phyloP scores from a whole-genome alignment of 768 basidiomycete genomes.

The Trametes maxima region DNA sequence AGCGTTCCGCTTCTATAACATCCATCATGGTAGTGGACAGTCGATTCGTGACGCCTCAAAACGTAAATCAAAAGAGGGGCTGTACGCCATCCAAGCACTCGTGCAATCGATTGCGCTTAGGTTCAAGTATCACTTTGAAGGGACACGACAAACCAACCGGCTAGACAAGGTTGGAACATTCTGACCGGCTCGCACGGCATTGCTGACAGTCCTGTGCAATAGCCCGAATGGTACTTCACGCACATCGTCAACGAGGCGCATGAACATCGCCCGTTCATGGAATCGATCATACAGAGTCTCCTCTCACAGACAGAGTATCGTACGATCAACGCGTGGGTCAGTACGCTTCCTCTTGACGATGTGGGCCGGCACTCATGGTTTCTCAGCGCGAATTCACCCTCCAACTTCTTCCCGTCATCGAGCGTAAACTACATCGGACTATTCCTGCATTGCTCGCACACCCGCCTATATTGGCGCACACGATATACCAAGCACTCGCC shows the following conservation, averaged over 20 bases:
- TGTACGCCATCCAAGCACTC: slow-evolving; percentile 86
- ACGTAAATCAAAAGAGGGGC: slow-evolving; percentile 47
- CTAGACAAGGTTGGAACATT: slow-evolving; percentile 74
- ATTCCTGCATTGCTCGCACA: slow-evolving; percentile 73
- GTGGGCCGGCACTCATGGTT: background rate
- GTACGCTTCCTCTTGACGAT: slow-evolving; percentile 21
- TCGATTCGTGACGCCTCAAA: slow-evolving; percentile 39
- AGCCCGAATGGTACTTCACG: slow-evolving; percentile 98
- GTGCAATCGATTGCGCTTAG: slow-evolving; percentile 81
- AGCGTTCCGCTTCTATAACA: background rate
- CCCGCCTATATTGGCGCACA: slow-evolving; percentile 90
- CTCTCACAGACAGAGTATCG: slow-evolving; percentile 64
- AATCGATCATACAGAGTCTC: slow-evolving; percentile 69
- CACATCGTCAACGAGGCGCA: slow-evolving; percentile 87
- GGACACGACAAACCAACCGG: slow-evolving; percentile 82
- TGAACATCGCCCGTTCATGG: slow-evolving; percentile 84
- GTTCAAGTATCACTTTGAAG: slow-evolving; percentile 96
- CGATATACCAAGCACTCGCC: slow-evolving; percentile 86
- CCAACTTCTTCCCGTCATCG: slow-evolving; percentile 75
- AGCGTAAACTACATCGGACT: slow-evolving; percentile 73
- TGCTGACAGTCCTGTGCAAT: background rate
- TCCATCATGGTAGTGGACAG: slow-evolving; percentile 48
- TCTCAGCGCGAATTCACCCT: slow-evolving; percentile 79
- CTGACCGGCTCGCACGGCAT: background rate
- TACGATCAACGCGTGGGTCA: slow-evolving; percentile 75